A percentile compares a stretch with the other conserved stretches of the same genome.
Evolutionary conservation across 1,139 yeast genomes (phyloP).

Genomic region (Magnusiomyces suaveolens): DNA sequence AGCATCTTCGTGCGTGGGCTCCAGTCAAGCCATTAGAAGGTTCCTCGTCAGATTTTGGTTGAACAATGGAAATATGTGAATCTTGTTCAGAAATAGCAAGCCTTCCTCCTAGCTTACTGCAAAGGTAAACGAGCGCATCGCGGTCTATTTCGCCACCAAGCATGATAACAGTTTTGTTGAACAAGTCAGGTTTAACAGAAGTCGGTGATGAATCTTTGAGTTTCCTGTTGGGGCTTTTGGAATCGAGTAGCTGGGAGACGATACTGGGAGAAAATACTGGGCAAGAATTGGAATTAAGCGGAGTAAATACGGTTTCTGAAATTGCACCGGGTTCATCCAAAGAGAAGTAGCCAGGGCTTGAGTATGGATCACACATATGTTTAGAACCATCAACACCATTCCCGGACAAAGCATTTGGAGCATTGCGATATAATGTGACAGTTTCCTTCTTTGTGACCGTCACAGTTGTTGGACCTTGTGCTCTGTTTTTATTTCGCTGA

Average conservation of each 20-base stretch:
- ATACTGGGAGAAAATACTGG: constrained; percentile 13
- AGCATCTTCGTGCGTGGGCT: constrained; percentile 15
- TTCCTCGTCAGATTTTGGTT: neutral
- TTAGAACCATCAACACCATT: neutral
- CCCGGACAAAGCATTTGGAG: neutral
- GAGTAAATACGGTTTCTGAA: neutral
- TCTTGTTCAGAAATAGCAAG: constrained; percentile 12
- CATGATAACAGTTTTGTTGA: constrained; percentile 15
- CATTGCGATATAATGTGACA: neutral
- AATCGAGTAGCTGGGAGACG: constrained; percentile 2
- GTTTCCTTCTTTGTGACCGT: constrained; percentile 2
- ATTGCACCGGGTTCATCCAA: constrained; percentile 1
- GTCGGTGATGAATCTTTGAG: neutral
- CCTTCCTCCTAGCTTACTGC: constrained; percentile 11
- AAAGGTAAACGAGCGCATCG: constrained; percentile 13
- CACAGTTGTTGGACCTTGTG: neutral
- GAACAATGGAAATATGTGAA: constrained; percentile 6
- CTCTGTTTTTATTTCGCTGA: neutral
- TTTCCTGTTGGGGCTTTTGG: neutral
- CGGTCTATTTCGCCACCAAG: constrained; percentile 18
- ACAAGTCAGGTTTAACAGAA: constrained; percentile 6
- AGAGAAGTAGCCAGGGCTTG: constrained; percentile 13
- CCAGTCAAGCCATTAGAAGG: constrained; percentile 2
- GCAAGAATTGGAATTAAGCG: constrained; percentile 12
- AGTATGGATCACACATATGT: constrained; percentile 13